A percentile compares a stretch with the other conserved stretches of the same genome.
Evolutionary conservation across 768 basidiomycete genomes (phyloP).

Genomic region (Hypholoma fasciculare): DNA sequence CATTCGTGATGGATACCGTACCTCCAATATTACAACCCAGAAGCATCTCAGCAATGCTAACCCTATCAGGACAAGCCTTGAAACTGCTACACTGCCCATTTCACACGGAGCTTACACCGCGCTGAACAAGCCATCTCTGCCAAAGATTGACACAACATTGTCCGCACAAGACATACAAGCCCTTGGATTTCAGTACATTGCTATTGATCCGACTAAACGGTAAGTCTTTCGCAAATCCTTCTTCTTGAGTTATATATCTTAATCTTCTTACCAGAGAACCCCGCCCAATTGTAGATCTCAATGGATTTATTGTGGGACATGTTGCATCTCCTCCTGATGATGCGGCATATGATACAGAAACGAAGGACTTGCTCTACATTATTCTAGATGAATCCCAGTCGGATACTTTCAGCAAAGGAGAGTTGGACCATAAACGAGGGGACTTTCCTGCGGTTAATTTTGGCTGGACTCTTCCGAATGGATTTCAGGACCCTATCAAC

Average conservation of each 20-base stretch:
- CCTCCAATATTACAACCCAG: background rate
- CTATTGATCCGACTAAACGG: background rate
- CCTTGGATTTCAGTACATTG: background rate
- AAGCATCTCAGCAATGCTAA: background rate
- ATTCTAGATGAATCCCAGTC: background rate
- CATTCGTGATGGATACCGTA: background rate
- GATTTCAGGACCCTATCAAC: background rate
- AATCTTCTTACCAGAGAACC: background rate
- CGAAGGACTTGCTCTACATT: background rate
- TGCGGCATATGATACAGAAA: background rate
- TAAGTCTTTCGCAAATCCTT: background rate
- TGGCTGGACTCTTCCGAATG: constrained; percentile 2
- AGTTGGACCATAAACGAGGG: background rate
- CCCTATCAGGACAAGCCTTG: background rate
- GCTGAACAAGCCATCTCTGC: background rate
- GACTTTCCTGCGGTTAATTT: constrained; percentile 5
- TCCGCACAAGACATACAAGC: background rate
- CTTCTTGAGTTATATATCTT: background rate
- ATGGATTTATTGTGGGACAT: background rate
- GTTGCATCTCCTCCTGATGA: background rate
- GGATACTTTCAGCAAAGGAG: background rate
- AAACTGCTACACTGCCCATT: background rate
- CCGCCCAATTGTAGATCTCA: background rate
- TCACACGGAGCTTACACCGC: background rate
- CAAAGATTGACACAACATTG: background rate